A percentile compares a stretch with the other conserved stretches of the same genome.
These are phyloP conservation scores for Pleodorina starrii DNA, from an alignment of 139 green algal genomes.

Conservation along the genomic window DNA sequence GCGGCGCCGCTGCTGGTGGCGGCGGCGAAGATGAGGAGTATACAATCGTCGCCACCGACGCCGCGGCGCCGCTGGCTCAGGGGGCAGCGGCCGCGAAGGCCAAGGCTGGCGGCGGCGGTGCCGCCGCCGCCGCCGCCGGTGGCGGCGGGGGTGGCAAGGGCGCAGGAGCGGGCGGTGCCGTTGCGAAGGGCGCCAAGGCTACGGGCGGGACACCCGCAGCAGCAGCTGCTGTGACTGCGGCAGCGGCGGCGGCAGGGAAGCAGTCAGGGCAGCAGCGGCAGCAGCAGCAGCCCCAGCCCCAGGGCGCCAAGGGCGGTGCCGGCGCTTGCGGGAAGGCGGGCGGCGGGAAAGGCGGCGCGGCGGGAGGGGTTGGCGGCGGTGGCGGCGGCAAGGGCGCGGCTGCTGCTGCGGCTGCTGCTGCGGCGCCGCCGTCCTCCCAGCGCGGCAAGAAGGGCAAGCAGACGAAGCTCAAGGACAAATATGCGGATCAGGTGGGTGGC, in stretches of 20 bases:
- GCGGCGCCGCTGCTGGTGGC: neutral
- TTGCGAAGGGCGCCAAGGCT: neutral
- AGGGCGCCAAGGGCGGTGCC: neutral
- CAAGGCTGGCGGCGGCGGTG: neutral
- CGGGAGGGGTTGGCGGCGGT: neutral
- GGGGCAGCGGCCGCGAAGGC: neutral
- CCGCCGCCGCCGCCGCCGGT: neutral
- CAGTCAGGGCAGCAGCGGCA: neutral
- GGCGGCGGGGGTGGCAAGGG: neutral
- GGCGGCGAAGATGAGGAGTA: slow-evolving; percentile 43
- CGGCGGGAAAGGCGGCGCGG: neutral
- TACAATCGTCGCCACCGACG: neutral
- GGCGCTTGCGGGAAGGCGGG: neutral
- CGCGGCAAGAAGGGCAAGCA: slow-evolving; percentile 92
- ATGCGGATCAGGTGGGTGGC: slow-evolving; percentile 79
- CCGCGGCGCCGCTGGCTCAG: neutral
- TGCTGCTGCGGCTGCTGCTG: slow-evolving; percentile 40
- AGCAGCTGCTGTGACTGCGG: neutral
- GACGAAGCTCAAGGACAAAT: slow-evolving; percentile 79
- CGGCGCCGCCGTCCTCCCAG: slow-evolving; percentile 12
- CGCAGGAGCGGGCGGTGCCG: neutral
- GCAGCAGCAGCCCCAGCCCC: slow-evolving; percentile 17
- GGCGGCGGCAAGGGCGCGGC: slow-evolving; percentile 17
- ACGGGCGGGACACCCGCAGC: neutral
- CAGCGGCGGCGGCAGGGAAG: neutral